phyloP scores from a whole-genome alignment of 1,139 yeast genomes.

The Pichia sp. region DNA sequence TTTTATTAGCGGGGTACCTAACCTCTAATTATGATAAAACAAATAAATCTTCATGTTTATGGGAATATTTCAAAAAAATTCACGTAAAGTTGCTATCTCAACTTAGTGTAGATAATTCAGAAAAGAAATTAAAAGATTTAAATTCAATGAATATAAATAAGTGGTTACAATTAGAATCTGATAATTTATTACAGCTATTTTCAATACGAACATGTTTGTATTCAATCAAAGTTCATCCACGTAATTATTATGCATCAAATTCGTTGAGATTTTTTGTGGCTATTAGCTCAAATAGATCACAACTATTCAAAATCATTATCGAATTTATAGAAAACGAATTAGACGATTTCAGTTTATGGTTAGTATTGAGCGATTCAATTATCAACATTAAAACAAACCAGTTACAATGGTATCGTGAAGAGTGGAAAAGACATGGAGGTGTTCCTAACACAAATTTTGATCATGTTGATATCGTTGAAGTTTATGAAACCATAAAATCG shows the following conservation, averaged over 20 bases:
- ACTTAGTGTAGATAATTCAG: not conserved
- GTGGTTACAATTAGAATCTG: not conserved
- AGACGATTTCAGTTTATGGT: conserved; percentile 14
- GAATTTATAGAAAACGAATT: not conserved
- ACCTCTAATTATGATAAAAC: conserved; percentile 33
- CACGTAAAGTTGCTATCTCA: conserved; percentile 5
- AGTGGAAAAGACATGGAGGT: not conserved
- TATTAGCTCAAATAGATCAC: not conserved
- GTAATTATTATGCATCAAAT: conserved; percentile 42
- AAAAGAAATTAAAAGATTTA: not conserved
- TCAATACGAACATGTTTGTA: conserved; percentile 5
- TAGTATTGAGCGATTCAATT: not conserved
- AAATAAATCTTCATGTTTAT: conserved; percentile 39
- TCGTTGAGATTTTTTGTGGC: conserved; percentile 33
- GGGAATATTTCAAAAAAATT: conserved; percentile 34
- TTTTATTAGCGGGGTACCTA: conserved; percentile 17
- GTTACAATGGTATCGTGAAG: not conserved
- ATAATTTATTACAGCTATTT: not conserved
- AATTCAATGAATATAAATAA: not conserved
- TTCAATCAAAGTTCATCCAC: conserved; percentile 35
- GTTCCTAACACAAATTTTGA: not conserved
- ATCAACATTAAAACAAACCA: not conserved
- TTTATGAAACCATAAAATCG: not conserved
- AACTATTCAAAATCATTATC: not conserved
- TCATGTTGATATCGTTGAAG: not conserved